Evolutionary conservation across 2,329 filamentous ascomycete genomes (phyloP).

Genomic region (Penicillium sp.): DNA sequence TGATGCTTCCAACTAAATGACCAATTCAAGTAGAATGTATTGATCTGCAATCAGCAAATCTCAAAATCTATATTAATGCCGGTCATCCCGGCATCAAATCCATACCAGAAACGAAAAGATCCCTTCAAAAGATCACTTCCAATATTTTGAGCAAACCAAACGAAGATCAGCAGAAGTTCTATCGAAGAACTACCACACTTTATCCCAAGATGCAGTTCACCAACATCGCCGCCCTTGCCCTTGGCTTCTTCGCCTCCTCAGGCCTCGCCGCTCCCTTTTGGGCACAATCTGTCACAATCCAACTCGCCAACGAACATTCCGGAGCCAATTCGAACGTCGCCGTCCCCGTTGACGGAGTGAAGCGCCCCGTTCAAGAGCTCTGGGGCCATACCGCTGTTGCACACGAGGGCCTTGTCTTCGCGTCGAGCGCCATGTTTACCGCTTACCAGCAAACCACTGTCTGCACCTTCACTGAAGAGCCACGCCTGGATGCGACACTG

Average conservation of each 20-base stretch:
- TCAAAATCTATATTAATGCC: background rate
- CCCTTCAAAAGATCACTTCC: background rate
- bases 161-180: background rate
- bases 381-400: conserved; percentile 24
- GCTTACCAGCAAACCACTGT: conserved; percentile 18
- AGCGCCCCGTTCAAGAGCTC: conserved; percentile 19
- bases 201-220: conserved; percentile 22
- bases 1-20: conserved; percentile 4
- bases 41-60: background rate
- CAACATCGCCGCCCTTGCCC: conserved; percentile 12
- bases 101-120: background rate
- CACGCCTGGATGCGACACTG: conserved; percentile 5
- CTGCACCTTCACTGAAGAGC: conserved; percentile 19
- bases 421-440: conserved; percentile 25
- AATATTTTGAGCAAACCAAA: background rate
- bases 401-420: conserved; percentile 18
- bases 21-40: conserved; percentile 1
- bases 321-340: conserved; percentile 22
- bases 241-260: conserved; percentile 19
- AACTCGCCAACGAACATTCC: conserved; percentile 27
- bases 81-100: background rate
- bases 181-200: background rate
- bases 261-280: conserved; percentile 11
- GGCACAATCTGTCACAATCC: conserved; percentile 17
- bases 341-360: conserved; percentile 20